These are phyloP conservation scores for Ostreobium quekettii DNA, from an alignment of 139 green algal species.

Conservation along the genomic window DNA sequence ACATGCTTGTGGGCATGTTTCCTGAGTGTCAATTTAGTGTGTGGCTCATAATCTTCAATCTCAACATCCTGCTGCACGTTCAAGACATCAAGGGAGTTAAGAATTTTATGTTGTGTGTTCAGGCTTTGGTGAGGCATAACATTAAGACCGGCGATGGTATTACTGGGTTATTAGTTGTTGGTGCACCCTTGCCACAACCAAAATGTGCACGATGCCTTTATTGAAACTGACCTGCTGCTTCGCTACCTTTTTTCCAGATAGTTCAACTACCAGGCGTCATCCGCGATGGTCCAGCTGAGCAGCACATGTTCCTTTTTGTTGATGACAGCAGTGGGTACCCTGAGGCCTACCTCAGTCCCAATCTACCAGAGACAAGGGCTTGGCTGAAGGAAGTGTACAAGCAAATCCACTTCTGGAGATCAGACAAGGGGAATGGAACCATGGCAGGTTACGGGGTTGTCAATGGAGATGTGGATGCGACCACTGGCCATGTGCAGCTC, in stretches of 20 bases:
- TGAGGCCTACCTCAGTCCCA: neutral
- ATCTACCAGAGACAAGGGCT: neutral
- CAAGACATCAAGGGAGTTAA: too few species aligned
- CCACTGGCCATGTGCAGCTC: neutral
- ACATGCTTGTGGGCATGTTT: too few species aligned
- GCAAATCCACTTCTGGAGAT: neutral
- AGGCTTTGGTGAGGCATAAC: too few species aligned
- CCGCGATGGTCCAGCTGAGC: slow-evolving; percentile 36
- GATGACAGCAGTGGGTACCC: neutral
- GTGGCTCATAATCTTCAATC: too few species aligned
- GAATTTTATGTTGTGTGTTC: too few species aligned
- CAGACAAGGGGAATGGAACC: neutral
- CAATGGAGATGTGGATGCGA: neutral
- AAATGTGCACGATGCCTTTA: too few species aligned
- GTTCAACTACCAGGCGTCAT: slow-evolving; percentile 32
- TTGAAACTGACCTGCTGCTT: too few species aligned
- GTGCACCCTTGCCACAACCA: too few species aligned
- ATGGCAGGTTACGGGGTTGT: neutral
- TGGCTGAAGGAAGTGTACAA: neutral
- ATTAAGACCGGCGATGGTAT: too few species aligned
- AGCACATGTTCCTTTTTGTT: slow-evolving; percentile 40
- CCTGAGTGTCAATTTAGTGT: too few species aligned
- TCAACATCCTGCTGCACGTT: too few species aligned
- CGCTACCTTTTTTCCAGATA: slow-evolving; percentile 27
- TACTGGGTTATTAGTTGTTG: too few species aligned